Conservation (phyloP, 2,329 filamentous ascomycete genomes). For the Dothistroma pini region DNA sequence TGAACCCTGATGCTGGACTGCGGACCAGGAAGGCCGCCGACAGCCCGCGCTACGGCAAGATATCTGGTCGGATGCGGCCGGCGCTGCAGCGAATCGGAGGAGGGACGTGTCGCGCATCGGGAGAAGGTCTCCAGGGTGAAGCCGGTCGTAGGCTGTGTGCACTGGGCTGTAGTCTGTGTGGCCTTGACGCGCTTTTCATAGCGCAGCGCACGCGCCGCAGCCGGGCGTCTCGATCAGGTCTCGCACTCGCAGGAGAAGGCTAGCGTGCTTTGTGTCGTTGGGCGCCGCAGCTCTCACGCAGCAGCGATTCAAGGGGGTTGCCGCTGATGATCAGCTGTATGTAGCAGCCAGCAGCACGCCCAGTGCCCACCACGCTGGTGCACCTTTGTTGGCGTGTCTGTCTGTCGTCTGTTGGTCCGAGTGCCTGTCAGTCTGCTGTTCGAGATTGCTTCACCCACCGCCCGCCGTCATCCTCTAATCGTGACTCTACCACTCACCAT, state of each 20-base stretch:
- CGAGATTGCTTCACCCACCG: constrained; percentile 4
- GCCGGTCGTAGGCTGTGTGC: background rate
- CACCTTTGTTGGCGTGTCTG: background rate
- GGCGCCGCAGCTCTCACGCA: background rate
- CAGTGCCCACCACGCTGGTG: background rate
- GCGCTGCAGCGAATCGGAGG: constrained; percentile 1
- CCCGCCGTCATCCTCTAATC: constrained; percentile 2
- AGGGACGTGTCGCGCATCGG: background rate
- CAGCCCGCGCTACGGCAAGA: background rate
- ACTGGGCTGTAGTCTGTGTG: background rate
- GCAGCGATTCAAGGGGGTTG: background rate
- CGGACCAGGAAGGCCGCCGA: background rate
- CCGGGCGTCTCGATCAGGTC: background rate
- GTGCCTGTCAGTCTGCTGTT: background rate
- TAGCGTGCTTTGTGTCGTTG: constrained; percentile 5
- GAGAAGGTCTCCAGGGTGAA: background rate
- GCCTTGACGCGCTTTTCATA: constrained; percentile 1
- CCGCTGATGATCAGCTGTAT: background rate
- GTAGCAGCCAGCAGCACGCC: background rate
- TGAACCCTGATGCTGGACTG: background rate
- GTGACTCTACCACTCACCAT: background rate
- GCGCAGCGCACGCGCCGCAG: background rate
- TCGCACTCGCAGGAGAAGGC: background rate
- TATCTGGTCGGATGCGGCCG: background rate
- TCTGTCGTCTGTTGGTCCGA: background rate